Evolutionary conservation across 331 rosid species (phyloP).

Genomic region (Erythrophleum ivorense): DNA sequence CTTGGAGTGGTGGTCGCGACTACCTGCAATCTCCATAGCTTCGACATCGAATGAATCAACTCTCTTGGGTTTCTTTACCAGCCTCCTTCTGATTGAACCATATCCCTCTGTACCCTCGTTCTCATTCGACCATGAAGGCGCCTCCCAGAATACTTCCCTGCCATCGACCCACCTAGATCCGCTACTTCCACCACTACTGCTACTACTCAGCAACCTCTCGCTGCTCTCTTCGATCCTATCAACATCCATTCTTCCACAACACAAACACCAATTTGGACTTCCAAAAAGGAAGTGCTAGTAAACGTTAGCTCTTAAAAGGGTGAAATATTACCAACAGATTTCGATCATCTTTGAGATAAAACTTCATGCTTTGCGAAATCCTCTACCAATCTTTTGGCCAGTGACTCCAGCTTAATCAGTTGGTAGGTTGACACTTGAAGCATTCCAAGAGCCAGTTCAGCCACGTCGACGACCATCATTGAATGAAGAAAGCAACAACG

Average conservation of each 20-base stretch:
- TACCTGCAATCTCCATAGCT: conserved; percentile 84
- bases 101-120: conserved; percentile 56
- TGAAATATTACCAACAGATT: conserved; percentile 34
- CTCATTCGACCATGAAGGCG: conserved; percentile 53
- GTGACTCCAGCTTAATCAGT: background rate
- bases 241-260: conserved; percentile 50
- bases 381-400: background rate
- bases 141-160: conserved; percentile 74
- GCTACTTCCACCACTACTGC: conserved; percentile 53
- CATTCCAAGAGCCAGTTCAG: conserved; percentile 14
- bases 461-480: background rate
- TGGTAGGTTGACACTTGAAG: conserved; percentile 1
- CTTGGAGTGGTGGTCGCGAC: conserved; percentile 54
- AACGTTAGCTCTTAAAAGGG: conserved; percentile 33
- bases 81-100: conserved; percentile 79
- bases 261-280: conserved; percentile 35
- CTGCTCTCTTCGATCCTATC: conserved; percentile 78
- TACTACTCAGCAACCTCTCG: conserved; percentile 53
- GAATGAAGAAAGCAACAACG: background rate
- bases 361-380: conserved; percentile 27
- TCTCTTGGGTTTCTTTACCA: conserved; percentile 79
- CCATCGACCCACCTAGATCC: conserved; percentile 92
- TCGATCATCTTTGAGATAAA: conserved; percentile 32
- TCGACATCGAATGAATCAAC: conserved; percentile 92
- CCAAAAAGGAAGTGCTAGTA: background rate